Percentiles rank a stretch among this genome's conserved stretches.
Evolutionary conservation across 192 early-diverging fungal genomes (phyloP).

Genomic region (Gigaspora rosea): DNA sequence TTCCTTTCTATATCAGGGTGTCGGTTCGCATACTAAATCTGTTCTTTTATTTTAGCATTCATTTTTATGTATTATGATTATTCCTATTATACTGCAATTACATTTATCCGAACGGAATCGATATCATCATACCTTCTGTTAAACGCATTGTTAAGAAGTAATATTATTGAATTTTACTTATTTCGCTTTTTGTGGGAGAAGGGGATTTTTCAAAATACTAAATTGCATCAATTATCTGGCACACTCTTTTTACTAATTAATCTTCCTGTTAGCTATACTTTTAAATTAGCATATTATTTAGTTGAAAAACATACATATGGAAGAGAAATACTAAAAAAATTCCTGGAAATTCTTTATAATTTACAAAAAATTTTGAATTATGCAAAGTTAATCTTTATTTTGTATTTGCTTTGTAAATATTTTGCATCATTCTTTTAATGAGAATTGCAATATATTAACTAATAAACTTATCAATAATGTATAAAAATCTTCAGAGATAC

Average conservation of each 20-base stretch:
- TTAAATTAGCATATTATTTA: constrained; percentile 15
- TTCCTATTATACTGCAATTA: constrained; percentile 22
- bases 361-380: neutral
- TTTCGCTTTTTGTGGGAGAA: constrained; percentile 7
- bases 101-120: neutral
- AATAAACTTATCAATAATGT: constrained; percentile 6
- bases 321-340: neutral
- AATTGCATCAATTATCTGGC: neutral
- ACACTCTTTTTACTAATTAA: neutral
- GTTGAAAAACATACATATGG: neutral
- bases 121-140: neutral
- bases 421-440: constrained; percentile 13
- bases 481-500: neutral
- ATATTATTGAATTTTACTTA: constrained; percentile 2
- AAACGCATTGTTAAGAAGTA: neutral
- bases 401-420: constrained; percentile 1
- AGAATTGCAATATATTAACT: neutral
- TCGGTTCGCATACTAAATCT: constrained; percentile 12
- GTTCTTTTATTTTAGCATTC: constrained; percentile 2
- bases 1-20: neutral
- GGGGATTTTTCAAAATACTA: neutral
- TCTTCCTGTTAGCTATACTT: neutral
- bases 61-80: constrained; percentile 11
- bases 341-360: neutral
- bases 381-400: constrained; percentile 4